Conservation (phyloP, 768 basidiomycete genomes). For the Daedaleopsis nitida region DNA sequence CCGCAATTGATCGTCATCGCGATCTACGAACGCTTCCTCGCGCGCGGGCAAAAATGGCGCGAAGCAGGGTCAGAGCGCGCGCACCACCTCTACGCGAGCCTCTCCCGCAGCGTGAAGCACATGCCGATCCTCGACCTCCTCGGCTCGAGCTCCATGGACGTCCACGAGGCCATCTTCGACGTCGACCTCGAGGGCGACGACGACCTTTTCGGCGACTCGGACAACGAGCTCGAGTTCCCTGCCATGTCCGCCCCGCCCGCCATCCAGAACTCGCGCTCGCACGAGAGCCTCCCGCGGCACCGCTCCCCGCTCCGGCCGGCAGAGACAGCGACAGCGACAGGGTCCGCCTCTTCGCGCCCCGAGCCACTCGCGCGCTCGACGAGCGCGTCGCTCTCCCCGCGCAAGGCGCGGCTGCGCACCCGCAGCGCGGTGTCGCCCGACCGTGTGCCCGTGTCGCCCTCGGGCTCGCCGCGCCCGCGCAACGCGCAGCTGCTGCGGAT, state of each 20-base stretch:
- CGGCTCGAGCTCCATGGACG: slow-evolving; percentile 64
- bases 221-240: slow-evolving; percentile 40
- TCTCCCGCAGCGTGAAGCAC: slow-evolving; percentile 72
- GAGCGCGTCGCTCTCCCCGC: slow-evolving; percentile 27
- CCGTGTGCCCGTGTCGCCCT: slow-evolving; percentile 15
- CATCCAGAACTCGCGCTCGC: slow-evolving; percentile 15
- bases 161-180: slow-evolving; percentile 82
- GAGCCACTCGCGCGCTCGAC: slow-evolving; percentile 18
- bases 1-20: slow-evolving; percentile 78
- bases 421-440: slow-evolving; percentile 19
- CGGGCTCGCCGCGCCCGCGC: slow-evolving; percentile 26
- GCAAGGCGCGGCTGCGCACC: slow-evolving; percentile 10
- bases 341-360: neutral
- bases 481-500: slow-evolving; percentile 30
- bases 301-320: slow-evolving; percentile 8
- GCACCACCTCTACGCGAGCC: slow-evolving; percentile 58
- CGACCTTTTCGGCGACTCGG: slow-evolving; percentile 53
- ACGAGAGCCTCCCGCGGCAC: slow-evolving; percentile 10
- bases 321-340: neutral
- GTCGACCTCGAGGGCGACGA: slow-evolving; percentile 50
- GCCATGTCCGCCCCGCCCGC: slow-evolving; percentile 6
- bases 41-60: slow-evolving; percentile 50
- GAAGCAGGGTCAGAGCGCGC: slow-evolving; percentile 54
- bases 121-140: slow-evolving; percentile 77
- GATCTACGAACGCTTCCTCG: slow-evolving; percentile 75